Base-by-base conservation (phyloP, 768 basidiomycete species). In the Boletus rufocinnamomeus region DNA sequence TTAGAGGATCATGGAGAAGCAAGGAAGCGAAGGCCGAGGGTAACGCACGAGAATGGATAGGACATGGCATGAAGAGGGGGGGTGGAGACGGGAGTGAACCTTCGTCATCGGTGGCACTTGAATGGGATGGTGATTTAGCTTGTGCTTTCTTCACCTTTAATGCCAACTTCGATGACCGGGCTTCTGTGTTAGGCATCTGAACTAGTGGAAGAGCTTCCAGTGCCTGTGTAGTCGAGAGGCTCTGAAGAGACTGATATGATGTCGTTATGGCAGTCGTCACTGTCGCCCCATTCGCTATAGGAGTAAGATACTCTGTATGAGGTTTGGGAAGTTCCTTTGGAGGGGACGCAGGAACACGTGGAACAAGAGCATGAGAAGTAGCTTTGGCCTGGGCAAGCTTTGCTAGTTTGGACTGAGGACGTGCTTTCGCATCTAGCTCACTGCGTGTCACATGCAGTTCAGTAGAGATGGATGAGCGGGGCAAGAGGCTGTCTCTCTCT, bases 191-290 rank as follows among this genome's bases (percentile, higher is more conserved):
- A 17, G 73, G 69, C 72, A 73, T 66, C 49, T 61, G 67, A 46
- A 73, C 63, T 34, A 73, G 52, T 8, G 72, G 34, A 14, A 60
- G 30, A 41, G 61, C 47, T 6, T 64, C 63, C 50, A 56, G 51
- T n/a, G 52, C 38, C 77, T 32, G 82, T 4, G 58, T 13, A 5
- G 69, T 65, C 7, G 74, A 84, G 9, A 91, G 77, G 63, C 82
- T 86, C 67, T 82, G 82, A 30, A 91, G 76, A 8, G 86, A 84
- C 59, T 91, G 89, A 61, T 90, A 91, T 0, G 87, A 85, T 2
- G 90, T 91, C 0, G 90, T 92, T 66, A 92, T 92, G 2, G 90
- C 90, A 17, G 89, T 91, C 0, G 90, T 92, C 14, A 84, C 90
- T n/a, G 88, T 85, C 4, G 87, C 75, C 0, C 90, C 89, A 66